phyloP scores from a whole-genome alignment of 2,329 filamentous ascomycete genomes.

The Trichoderma endophyticum region DNA sequence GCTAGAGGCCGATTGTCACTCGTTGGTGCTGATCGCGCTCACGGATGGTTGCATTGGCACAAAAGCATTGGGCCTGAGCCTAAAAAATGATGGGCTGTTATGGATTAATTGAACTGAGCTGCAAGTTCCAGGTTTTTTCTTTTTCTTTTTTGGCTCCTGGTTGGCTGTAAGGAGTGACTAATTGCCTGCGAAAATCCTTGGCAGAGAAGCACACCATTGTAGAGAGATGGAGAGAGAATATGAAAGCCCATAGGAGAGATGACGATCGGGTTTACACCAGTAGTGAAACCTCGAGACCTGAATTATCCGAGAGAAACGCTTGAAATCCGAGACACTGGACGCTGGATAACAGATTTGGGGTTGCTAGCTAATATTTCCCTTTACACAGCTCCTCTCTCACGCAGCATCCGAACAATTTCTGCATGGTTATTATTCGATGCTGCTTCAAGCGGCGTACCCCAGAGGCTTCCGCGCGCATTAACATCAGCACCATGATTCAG shows the following conservation, averaged over 20 bases:
- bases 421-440: too few species aligned
- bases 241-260: not conserved
- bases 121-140: not conserved
- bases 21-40: not conserved
- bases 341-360: too few species aligned
- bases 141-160: not conserved
- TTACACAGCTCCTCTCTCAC: not conserved
- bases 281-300: not conserved
- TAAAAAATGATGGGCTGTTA: not conserved
- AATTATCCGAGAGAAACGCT: not conserved
- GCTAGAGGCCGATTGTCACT: not conserved
- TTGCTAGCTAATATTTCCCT: too few species aligned
- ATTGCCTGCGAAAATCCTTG: not conserved
- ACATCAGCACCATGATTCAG: too few species aligned
- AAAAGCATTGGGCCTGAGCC: not conserved
- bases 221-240: too few species aligned
- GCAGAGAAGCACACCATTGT: not conserved
- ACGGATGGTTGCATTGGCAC: not conserved
- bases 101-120: not conserved
- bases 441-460: too few species aligned
- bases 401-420: not conserved
- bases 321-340: too few species aligned
- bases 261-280: too few species aligned
- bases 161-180: not conserved
- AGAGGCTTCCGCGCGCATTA: too few species aligned